Percentiles rank a stretch among this genome's conserved stretches.
These are phyloP conservation scores for Colletotrichum plurivorum DNA, from an alignment of 2,329 filamentous ascomycete genomes.

Conservation along the genomic window DNA sequence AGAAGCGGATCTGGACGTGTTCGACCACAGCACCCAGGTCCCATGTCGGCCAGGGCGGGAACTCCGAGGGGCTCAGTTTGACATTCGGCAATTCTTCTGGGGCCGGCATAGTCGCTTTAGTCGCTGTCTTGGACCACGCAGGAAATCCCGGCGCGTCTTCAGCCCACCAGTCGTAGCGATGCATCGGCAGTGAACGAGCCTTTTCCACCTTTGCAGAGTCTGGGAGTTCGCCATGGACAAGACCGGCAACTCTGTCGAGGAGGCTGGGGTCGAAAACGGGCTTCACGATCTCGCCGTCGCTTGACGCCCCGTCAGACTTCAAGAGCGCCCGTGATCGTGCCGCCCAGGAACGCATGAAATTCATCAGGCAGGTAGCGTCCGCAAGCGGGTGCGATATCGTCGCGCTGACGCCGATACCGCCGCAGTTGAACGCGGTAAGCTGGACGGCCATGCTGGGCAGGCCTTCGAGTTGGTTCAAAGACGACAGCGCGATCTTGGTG, in stretches of 20 bases:
- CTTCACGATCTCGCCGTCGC: not conserved
- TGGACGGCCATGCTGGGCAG: slow-evolving; percentile 54
- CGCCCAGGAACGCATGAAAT: slow-evolving; percentile 60
- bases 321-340: slow-evolving; percentile 45
- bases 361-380: slow-evolving; percentile 58
- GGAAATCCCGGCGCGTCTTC: slow-evolving; percentile 48
- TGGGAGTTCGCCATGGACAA: slow-evolving; percentile 37
- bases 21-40: slow-evolving; percentile 51
- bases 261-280: slow-evolving; percentile 57
- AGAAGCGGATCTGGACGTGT: slow-evolving; percentile 55
- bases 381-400: slow-evolving; percentile 59
- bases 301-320: not conserved
- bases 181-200: slow-evolving; percentile 57
- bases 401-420: slow-evolving; percentile 58
- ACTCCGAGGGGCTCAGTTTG: slow-evolving; percentile 48
- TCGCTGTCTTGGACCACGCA: slow-evolving; percentile 44
- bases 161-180: slow-evolving; percentile 64
- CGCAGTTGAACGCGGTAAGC: slow-evolving; percentile 56
- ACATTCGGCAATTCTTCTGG: not conserved
- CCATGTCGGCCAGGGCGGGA: slow-evolving; percentile 59
- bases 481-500: slow-evolving; percentile 51
- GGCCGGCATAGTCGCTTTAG: slow-evolving; percentile 45
- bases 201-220: slow-evolving; percentile 45
- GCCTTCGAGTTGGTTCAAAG: slow-evolving; percentile 46
- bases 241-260: slow-evolving; percentile 54